These are phyloP conservation scores for Phanerochaete sordida DNA, from an alignment of 768 basidiomycete species.

Conservation along the genomic window DNA sequence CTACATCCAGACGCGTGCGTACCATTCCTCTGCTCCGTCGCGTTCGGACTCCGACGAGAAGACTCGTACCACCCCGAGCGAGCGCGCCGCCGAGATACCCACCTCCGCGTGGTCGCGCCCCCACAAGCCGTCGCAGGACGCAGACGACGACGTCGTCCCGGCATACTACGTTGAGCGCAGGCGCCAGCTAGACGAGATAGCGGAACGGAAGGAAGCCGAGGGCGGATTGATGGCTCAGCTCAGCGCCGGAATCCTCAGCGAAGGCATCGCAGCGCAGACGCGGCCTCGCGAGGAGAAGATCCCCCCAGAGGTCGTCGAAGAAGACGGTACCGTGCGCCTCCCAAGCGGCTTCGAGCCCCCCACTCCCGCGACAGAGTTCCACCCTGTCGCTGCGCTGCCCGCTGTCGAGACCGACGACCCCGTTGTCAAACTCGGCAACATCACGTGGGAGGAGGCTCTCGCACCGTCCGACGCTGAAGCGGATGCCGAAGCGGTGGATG, in stretches of 20 bases:
- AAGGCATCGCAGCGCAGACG: constrained; percentile 25
- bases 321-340: constrained; percentile 36
- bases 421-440: constrained; percentile 19
- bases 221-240: constrained; percentile 27
- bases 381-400: constrained; percentile 20
- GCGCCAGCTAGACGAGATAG: constrained; percentile 21
- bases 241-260: constrained; percentile 25
- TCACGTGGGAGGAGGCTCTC: constrained; percentile 23
- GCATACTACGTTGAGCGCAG: constrained; percentile 27
- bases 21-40: constrained; percentile 5
- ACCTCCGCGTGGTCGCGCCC: constrained; percentile 22
- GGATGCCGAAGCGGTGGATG: constrained; percentile 4
- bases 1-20: not conserved
- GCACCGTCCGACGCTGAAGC: constrained; percentile 6
- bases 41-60: constrained; percentile 22
- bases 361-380: constrained; percentile 36
- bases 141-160: constrained; percentile 25
- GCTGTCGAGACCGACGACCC: constrained; percentile 17
- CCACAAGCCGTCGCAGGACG: constrained; percentile 24
- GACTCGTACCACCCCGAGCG: constrained; percentile 11
- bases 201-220: constrained; percentile 26
- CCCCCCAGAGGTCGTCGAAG: constrained; percentile 36
- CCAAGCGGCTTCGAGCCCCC: constrained; percentile 43
- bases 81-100: constrained; percentile 18
- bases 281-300: constrained; percentile 32